Base-by-base conservation (phyloP, 805 yeast species). In the Suhomyces pyralidae region DNA sequence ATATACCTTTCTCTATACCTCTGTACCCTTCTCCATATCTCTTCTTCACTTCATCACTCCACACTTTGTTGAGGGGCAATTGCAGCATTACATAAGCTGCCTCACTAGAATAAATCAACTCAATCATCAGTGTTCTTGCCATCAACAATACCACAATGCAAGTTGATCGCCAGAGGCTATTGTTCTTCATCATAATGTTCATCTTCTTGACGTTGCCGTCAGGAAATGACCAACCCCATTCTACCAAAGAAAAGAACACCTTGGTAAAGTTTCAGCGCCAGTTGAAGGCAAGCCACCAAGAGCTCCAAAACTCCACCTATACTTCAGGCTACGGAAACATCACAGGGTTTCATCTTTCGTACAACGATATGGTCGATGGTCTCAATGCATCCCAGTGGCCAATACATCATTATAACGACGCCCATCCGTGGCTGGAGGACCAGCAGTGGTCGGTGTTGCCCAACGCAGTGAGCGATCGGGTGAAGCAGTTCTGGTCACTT, bases 261-360 rank as follows among this genome's bases (percentile, higher is more conserved):
- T 45, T 45, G 40, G 17, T 17, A 6, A 49, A 52, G 15, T 73
- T 65, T 54, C 69, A 65, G 48, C 53, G 59, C n/a, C 52, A 61
- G 25, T 55, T 73, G 5, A 50, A 51, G 32, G 34, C 51, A n/a
- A 49, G 58, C 44, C 60, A 51, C n/a, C 40, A 48, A 5, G 55
- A 58, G 43, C 55, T 85, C 32, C 58, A 56, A 12, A 69, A 74
- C 38, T 64, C 80, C 43, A 74, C 79, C 0, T 85, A 78, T 64
- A 51, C 63, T 17, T 54, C 68, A 3, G 90, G 88, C 5, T 85
- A 84, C 63, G 87, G 88, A 1, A 86, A 88, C 59, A 65, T 89
- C 14, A 86, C 94, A 0, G 97, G 97, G 3, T 81, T 85, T 53
- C 78, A 76, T 59, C 67, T 85, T 32, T 81, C 90, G 28, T 89